phyloP scores from a whole-genome alignment of 1,284 basidiomycete species.

The Trametes hirsuta region DNA sequence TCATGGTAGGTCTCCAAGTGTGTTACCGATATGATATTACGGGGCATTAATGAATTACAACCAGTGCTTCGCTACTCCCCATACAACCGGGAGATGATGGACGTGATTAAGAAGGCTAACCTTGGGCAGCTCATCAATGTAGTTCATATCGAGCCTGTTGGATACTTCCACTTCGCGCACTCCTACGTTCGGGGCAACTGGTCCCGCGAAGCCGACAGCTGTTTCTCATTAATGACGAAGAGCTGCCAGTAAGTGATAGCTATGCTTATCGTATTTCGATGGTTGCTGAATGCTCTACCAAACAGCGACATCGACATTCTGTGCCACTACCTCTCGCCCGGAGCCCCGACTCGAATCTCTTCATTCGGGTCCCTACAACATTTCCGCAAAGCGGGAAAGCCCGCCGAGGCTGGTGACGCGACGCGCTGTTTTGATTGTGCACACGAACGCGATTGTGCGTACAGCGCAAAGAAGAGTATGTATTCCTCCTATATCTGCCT shows the following conservation, averaged over 20 bases:
- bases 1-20: conserved; percentile 55
- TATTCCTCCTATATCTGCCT: neutral
- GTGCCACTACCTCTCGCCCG: conserved; percentile 74
- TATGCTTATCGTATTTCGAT: neutral
- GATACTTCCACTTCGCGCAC: conserved; percentile 84
- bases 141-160: conserved; percentile 78
- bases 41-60: neutral
- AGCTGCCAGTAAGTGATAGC: conserved; percentile 72
- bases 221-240: conserved; percentile 87
- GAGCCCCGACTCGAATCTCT: conserved; percentile 67
- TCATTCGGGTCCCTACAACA: conserved; percentile 86
- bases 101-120: conserved; percentile 68
- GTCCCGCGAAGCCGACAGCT: conserved; percentile 68
- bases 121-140: conserved; percentile 81
- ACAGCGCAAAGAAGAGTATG: conserved; percentile 84
- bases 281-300: neutral
- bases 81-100: conserved; percentile 72
- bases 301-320: conserved; percentile 82
- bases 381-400: conserved; percentile 76
- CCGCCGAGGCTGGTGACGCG: conserved; percentile 63
- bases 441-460: conserved; percentile 72
- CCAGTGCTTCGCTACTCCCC: conserved; percentile 85
- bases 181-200: conserved; percentile 86
- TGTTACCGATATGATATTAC: neutral
- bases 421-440: conserved; percentile 77